Conservation (phyloP, 768 basidiomycete genomes). For the Suillus paluster region DNA sequence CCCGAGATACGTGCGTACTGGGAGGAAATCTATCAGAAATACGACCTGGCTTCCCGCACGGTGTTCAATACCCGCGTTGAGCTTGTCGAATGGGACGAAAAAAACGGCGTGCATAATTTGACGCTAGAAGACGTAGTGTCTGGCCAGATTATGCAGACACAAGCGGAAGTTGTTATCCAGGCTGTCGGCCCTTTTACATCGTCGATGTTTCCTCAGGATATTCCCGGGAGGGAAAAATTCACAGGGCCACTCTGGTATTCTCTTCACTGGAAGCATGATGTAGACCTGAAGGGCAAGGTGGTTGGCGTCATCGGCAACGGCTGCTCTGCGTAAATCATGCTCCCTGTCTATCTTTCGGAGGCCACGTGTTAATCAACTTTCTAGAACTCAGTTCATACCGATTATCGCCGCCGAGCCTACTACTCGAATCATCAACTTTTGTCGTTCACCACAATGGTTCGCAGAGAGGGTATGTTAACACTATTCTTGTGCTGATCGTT, state of each 20-base stretch:
- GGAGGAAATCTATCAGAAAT: slow-evolving; percentile 49
- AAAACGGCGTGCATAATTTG: slow-evolving; percentile 46
- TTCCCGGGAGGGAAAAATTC: slow-evolving; percentile 50
- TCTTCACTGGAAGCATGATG: slow-evolving; percentile 57
- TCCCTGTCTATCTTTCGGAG: slow-evolving; percentile 14
- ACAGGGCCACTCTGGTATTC: slow-evolving; percentile 59
- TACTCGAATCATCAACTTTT: slow-evolving; percentile 59
- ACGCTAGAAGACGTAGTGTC: slow-evolving; percentile 41
- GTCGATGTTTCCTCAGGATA: slow-evolving; percentile 48
- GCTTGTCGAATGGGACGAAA: slow-evolving; percentile 50
- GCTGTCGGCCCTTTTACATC: slow-evolving; percentile 56
- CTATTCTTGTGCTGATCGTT: background rate
- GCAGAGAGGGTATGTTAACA: slow-evolving; percentile 46
- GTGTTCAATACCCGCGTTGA: slow-evolving; percentile 46
- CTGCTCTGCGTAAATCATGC: slow-evolving; percentile 53
- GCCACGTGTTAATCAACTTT: slow-evolving; percentile 14
- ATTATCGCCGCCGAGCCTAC: slow-evolving; percentile 53
- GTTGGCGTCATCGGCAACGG: slow-evolving; percentile 70
- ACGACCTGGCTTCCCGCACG: slow-evolving; percentile 45
- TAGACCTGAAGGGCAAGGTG: slow-evolving; percentile 53
- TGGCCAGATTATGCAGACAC: slow-evolving; percentile 37
- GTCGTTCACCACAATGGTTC: slow-evolving; percentile 64
- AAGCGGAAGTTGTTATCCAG: slow-evolving; percentile 51
- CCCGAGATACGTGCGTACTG: slow-evolving; percentile 57
- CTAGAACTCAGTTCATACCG: slow-evolving; percentile 65